These are phyloP conservation scores for Cadophora sp. DNA, from an alignment of 2,329 filamentous ascomycete species.

Conservation along the genomic window DNA sequence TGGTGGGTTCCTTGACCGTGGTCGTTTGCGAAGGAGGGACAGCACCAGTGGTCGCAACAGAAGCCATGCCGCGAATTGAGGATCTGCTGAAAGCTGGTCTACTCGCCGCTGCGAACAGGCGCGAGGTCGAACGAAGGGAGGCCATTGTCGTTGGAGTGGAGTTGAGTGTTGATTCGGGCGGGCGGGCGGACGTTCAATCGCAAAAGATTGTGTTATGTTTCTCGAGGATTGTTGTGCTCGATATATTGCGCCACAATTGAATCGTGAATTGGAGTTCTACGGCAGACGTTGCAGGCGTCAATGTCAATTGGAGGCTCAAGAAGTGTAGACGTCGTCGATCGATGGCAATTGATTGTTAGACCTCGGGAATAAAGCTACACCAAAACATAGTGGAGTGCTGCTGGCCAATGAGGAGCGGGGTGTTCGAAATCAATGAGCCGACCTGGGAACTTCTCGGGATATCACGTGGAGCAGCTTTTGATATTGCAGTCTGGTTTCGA, in stretches of 20 bases:
- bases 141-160: slow-evolving; percentile 41
- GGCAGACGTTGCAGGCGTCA: slow-evolving; percentile 23
- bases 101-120: slow-evolving; percentile 36
- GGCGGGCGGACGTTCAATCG: not conserved
- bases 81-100: slow-evolving; percentile 31
- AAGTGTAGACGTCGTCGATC: slow-evolving; percentile 29
- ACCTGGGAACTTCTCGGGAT: slow-evolving; percentile 9
- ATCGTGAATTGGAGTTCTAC: not conserved
- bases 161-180: slow-evolving; percentile 16
- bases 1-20: slow-evolving; percentile 51
- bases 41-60: slow-evolving; percentile 25
- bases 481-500: too few species aligned
- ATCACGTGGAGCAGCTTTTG: slow-evolving; percentile 8
- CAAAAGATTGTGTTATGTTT: not conserved
- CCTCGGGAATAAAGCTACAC: slow-evolving; percentile 31
- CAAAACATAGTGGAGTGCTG: slow-evolving; percentile 7
- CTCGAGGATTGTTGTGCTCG: not conserved
- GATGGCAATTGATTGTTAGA: slow-evolving; percentile 25
- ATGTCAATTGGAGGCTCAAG: not conserved
- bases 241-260: not conserved
- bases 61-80: slow-evolving; percentile 33
- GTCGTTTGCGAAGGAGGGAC: slow-evolving; percentile 32
- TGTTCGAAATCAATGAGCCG: slow-evolving; percentile 11
- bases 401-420: slow-evolving; percentile 14
- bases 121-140: slow-evolving; percentile 35